These are phyloP conservation scores for Mycena albidolilacea DNA, from an alignment of 768 basidiomycete species.

Conservation along the genomic window DNA sequence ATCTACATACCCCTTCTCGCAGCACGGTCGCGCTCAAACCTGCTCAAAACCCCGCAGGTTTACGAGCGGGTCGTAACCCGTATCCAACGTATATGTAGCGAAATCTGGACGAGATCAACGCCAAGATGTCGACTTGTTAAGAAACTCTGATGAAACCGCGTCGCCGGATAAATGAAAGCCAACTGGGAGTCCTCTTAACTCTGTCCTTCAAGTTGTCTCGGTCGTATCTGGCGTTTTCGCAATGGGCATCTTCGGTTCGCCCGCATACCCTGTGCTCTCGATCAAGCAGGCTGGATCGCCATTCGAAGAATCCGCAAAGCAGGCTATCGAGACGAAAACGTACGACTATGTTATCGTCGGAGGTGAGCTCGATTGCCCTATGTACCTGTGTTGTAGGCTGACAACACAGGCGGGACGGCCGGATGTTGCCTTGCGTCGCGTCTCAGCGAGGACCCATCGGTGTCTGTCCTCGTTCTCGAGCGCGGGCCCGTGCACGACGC, in stretches of 20 bases:
- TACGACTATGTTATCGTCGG: slow-evolving; percentile 42
- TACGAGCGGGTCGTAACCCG: no score
- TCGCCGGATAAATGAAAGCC: no score
- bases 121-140: no score
- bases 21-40: no score
- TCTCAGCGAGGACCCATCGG: slow-evolving; percentile 25
- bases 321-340: slow-evolving; percentile 11
- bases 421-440: slow-evolving; percentile 22
- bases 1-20: no score
- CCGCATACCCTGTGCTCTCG: slow-evolving; percentile 10
- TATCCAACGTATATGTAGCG: no score
- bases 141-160: no score
- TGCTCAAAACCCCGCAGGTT: no score
- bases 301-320: background rate
- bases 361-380: slow-evolving; percentile 7
- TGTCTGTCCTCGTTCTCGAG: slow-evolving; percentile 25
- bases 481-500: slow-evolving; percentile 20
- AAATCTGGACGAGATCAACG: no score
- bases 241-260: background rate
- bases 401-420: slow-evolving; percentile 14
- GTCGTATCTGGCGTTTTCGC: background rate
- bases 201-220: no score
- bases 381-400: background rate
- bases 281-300: slow-evolving; percentile 15
- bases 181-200: no score